Conservation (phyloP, 345 rosid species). For the Draba incana region DNA sequence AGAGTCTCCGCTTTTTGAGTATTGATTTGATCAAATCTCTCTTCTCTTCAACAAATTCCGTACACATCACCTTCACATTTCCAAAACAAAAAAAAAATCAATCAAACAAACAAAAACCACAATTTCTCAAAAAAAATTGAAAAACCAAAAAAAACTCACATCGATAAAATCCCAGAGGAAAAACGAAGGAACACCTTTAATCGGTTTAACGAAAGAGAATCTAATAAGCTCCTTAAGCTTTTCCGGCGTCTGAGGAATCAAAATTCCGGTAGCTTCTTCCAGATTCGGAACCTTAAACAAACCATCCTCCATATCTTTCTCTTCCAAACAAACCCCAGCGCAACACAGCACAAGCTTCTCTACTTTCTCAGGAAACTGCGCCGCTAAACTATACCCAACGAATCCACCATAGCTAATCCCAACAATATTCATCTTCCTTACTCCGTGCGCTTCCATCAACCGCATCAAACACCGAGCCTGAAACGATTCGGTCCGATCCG, state of each 20-base stretch:
- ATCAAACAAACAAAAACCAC: neutral
- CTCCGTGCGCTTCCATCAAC: slow-evolving; percentile 59
- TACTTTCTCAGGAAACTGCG: slow-evolving; percentile 53
- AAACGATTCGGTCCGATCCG: slow-evolving; percentile 59
- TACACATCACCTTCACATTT: slow-evolving; percentile 70
- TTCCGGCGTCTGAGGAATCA: slow-evolving; percentile 72
- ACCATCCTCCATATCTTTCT: slow-evolving; percentile 66
- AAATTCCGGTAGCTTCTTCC: slow-evolving; percentile 64
- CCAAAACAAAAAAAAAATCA: neutral
- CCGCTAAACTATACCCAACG: slow-evolving; percentile 74
- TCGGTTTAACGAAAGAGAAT: slow-evolving; percentile 61
- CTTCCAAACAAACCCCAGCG: slow-evolving; percentile 76
- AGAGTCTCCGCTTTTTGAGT: slow-evolving; percentile 56
- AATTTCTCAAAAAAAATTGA: neutral
- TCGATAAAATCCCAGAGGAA: slow-evolving; percentile 64
- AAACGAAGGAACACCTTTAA: slow-evolving; percentile 53
- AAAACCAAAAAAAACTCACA: slow-evolving; percentile 36
- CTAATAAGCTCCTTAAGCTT: slow-evolving; percentile 64
- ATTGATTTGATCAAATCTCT: slow-evolving; percentile 63
- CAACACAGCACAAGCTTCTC: slow-evolving; percentile 74
- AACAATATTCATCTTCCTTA: slow-evolving; percentile 52
- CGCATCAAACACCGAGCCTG: slow-evolving; percentile 65
- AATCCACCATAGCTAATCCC: slow-evolving; percentile 88
- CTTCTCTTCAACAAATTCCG: slow-evolving; percentile 68
- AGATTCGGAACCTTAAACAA: slow-evolving; percentile 62